Evolutionary conservation across 2,329 filamentous ascomycete species (phyloP).

Genomic region (Rutstroemia sydowiana): DNA sequence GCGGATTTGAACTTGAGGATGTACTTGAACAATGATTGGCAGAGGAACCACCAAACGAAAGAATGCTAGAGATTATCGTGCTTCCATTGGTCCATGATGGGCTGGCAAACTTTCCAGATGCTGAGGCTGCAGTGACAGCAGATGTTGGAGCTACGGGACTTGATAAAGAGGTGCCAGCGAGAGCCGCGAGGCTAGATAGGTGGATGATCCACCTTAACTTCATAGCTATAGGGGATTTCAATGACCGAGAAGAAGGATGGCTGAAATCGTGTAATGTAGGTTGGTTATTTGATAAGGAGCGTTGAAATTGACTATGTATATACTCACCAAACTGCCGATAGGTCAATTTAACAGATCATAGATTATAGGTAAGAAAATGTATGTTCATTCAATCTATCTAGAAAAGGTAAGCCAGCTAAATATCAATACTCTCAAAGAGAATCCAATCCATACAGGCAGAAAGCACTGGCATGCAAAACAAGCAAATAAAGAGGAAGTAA

Average conservation of each 20-base stretch:
- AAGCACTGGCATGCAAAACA: no score
- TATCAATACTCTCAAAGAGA: no score
- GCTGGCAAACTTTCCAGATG: not conserved
- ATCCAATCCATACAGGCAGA: no score
- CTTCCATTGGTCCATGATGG: not conserved
- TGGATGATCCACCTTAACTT: conserved; percentile 5
- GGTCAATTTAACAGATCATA: not conserved
- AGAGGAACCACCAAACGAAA: not conserved
- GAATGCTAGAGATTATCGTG: not conserved
- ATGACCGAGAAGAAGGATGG: conserved; percentile 9
- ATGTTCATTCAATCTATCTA: no score
- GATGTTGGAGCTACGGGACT: not conserved
- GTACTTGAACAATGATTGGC: not conserved
- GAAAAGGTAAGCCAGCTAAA: no score
- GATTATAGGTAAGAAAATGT: not conserved
- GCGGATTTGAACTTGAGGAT: not conserved
- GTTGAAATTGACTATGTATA: conserved; percentile 4
- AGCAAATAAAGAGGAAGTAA: no score
- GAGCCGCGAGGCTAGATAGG: not conserved
- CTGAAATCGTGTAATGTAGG: conserved; percentile 1
- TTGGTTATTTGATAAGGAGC: conserved; percentile 6
- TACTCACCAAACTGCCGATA: not conserved
- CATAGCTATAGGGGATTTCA: conserved; percentile 9
- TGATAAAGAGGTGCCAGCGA: not conserved
- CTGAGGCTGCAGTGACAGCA: not conserved